phyloP scores from a whole-genome alignment of 768 basidiomycete species.

The Leccinum disarticulatum region DNA sequence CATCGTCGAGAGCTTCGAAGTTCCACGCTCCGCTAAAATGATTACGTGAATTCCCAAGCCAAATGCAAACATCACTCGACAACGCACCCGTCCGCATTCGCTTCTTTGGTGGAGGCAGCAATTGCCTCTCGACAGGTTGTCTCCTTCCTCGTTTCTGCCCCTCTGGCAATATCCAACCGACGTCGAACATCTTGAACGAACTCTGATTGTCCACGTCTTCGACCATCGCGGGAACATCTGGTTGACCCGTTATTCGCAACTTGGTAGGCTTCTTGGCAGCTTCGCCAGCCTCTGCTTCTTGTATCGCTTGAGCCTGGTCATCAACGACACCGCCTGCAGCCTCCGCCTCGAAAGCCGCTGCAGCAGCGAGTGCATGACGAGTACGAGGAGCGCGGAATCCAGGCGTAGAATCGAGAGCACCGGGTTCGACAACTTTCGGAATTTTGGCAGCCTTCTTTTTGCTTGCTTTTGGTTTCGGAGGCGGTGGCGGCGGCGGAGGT shows the following conservation, averaged over 20 bases:
- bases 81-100: slow-evolving; percentile 45
- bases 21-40: slow-evolving; percentile 31
- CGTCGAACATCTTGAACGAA: slow-evolving; percentile 80
- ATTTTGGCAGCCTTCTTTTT: slow-evolving; percentile 39
- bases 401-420: slow-evolving; percentile 39
- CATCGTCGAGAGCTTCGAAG: slow-evolving; percentile 46
- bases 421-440: slow-evolving; percentile 20
- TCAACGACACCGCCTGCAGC: slow-evolving; percentile 21
- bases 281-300: slow-evolving; percentile 14
- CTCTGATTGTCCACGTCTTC: slow-evolving; percentile 69
- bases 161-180: slow-evolving; percentile 83
- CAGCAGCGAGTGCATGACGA: slow-evolving; percentile 42
- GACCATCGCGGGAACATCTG: slow-evolving; percentile 55
- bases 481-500: slow-evolving; percentile 58
- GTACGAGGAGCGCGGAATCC: slow-evolving; percentile 53
- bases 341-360: slow-evolving; percentile 45
- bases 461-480: slow-evolving; percentile 41
- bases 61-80: background rate
- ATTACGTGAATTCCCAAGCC: background rate
- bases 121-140: slow-evolving; percentile 42
- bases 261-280: slow-evolving; percentile 30
- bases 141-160: slow-evolving; percentile 69
- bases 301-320: slow-evolving; percentile 8
- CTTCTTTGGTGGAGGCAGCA: slow-evolving; percentile 55
- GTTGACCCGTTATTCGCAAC: slow-evolving; percentile 24